Evolutionary conservation across 2,329 filamentous ascomycete genomes (phyloP).

Genomic region (Verticillium zaregamsianum): DNA sequence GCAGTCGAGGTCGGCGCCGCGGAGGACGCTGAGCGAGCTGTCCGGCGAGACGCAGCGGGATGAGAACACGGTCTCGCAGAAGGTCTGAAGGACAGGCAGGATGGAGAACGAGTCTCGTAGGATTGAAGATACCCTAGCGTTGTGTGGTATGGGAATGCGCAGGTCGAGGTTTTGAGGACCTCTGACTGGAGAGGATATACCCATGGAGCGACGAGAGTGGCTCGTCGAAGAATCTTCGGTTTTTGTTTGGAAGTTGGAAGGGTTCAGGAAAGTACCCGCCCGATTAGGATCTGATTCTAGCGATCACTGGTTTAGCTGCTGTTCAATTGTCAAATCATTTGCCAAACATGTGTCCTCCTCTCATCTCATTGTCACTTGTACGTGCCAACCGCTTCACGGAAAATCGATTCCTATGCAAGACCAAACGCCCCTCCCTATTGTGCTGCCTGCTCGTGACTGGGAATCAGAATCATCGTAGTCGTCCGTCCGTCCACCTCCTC

Average conservation of each 20-base stretch:
- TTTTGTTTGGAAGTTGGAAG: too few species aligned
- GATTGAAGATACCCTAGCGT: neutral
- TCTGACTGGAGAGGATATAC: neutral
- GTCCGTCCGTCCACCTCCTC: neutral
- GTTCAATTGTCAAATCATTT: neutral
- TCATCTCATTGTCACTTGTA: neutral
- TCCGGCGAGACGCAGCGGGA: constrained; percentile 12
- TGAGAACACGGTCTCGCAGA: neutral
- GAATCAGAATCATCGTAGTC: neutral
- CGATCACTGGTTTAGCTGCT: too few species aligned
- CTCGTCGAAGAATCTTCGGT: too few species aligned
- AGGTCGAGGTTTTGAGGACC: neutral
- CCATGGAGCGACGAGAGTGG: neutral
- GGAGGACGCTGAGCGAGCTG: constrained; percentile 10
- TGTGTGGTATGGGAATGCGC: neutral
- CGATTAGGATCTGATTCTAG: too few species aligned
- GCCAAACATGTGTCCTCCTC: neutral
- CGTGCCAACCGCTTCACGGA: neutral
- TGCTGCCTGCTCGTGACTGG: neutral
- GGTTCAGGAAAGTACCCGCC: too few species aligned
- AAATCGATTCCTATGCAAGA: neutral
- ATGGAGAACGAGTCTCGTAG: neutral
- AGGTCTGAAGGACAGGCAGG: neutral
- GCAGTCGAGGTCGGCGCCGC: neutral
- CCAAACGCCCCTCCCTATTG: neutral